phyloP scores from a whole-genome alignment of 1,284 basidiomycete species.

The Fistulina hepatica region DNA sequence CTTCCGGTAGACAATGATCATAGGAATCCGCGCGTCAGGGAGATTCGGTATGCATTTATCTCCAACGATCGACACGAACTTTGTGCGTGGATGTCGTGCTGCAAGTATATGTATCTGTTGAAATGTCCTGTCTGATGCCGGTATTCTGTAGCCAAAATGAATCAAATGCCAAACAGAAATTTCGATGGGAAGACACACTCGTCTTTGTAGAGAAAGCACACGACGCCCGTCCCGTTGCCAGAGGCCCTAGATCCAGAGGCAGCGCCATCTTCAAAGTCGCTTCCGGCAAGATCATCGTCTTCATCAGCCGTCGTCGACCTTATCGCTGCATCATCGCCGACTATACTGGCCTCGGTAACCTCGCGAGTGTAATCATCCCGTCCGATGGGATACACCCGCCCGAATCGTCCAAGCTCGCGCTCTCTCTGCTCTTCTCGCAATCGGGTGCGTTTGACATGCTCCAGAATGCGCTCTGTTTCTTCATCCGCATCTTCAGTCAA shows the following conservation, averaged over 20 bases:
- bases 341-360: conserved; percentile 82
- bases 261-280: conserved; percentile 40
- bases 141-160: conserved; percentile 39
- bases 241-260: neutral
- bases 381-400: conserved; percentile 80
- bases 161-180: neutral
- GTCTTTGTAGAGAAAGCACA: conserved; percentile 86
- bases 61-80: conserved; percentile 94
- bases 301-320: conserved; percentile 37
- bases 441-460: conserved; percentile 56
- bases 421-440: conserved; percentile 56
- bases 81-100: conserved; percentile 76
- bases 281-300: conserved; percentile 29
- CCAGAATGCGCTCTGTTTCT: conserved; percentile 71
- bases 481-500: conserved; percentile 65
- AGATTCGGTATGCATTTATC: conserved; percentile 95
- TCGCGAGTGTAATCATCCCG: conserved; percentile 92
- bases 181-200: too few species aligned
- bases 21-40: conserved; percentile 86
- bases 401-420: conserved; percentile 65
- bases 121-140: conserved; percentile 68
- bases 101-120: conserved; percentile 70
- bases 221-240: conserved; percentile 66
- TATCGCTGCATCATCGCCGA: neutral
- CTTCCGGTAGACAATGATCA: conserved; percentile 85